phyloP scores from a whole-genome alignment of 2,329 filamentous ascomycete genomes.

The Aspergillus latus region DNA sequence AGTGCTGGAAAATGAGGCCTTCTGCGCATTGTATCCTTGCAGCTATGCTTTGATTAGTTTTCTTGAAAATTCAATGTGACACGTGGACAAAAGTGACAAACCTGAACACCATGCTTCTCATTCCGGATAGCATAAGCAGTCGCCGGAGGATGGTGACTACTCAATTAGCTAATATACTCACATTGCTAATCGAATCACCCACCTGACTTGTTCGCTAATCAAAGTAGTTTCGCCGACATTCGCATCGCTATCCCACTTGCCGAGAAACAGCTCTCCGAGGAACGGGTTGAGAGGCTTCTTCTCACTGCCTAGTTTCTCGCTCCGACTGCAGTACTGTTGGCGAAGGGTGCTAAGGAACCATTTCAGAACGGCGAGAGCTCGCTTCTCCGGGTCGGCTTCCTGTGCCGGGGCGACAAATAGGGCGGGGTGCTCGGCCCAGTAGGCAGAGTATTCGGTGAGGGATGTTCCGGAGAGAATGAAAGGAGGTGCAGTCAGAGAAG shows the following conservation, averaged over 20 bases:
- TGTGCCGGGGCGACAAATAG: slow-evolving; percentile 79
- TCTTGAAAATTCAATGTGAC: not conserved
- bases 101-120: slow-evolving; percentile 71
- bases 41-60: slow-evolving; percentile 36
- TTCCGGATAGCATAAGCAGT: slow-evolving; percentile 95
- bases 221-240: slow-evolving; percentile 74
- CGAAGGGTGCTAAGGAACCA: slow-evolving; percentile 95
- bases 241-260: slow-evolving; percentile 77
- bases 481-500: slow-evolving; percentile 75
- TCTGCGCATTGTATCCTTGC: slow-evolving; percentile 91
- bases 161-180: not conserved
- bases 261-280: slow-evolving; percentile 89
- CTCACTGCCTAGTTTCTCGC: slow-evolving; percentile 82
- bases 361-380: slow-evolving; percentile 83
- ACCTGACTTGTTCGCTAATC: slow-evolving; percentile 84
- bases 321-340: slow-evolving; percentile 74
- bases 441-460: slow-evolving; percentile 76
- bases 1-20: slow-evolving; percentile 88
- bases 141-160: slow-evolving; percentile 82
- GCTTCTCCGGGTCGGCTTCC: slow-evolving; percentile 76
- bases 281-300: slow-evolving; percentile 99
- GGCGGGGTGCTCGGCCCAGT: slow-evolving; percentile 76
- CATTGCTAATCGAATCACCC: not conserved
- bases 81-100: slow-evolving; percentile 53
- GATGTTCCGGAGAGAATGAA: slow-evolving; percentile 79